Conservation (phyloP, 1,284 basidiomycete genomes). For the Sanguinoderma infundibulare region DNA sequence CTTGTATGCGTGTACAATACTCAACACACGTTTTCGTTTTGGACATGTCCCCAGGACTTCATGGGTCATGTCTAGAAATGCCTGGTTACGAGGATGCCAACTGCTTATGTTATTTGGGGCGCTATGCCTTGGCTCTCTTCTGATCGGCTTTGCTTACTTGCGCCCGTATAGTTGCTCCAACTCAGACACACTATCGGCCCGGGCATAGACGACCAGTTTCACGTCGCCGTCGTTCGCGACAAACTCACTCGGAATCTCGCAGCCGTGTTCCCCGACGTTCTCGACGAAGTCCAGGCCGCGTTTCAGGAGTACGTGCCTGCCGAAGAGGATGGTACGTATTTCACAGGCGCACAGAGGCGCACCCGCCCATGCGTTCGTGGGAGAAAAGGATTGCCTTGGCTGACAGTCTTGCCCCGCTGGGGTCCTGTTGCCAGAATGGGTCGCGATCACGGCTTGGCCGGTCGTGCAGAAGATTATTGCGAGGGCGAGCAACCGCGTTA, state of each 20-base stretch:
- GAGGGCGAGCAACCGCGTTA: slow-evolving; percentile 25
- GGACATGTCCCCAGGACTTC: too few relatives aligned
- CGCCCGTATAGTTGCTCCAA: slow-evolving; percentile 12
- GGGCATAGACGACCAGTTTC: slow-evolving; percentile 32
- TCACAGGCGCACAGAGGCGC: too few relatives aligned
- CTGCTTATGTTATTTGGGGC: too few relatives aligned
- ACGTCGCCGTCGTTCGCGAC: slow-evolving; percentile 33
- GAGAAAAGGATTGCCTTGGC: not conserved
- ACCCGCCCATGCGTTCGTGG: too few relatives aligned
- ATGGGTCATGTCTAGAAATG: too few relatives aligned
- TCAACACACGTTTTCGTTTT: too few relatives aligned
- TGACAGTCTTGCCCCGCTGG: not conserved
- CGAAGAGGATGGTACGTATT: slow-evolving; percentile 20
- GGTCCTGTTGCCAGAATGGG: slow-evolving; percentile 14
- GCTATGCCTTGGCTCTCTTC: too few relatives aligned
- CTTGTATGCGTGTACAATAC: too few relatives aligned
- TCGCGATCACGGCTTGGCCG: slow-evolving; percentile 12
- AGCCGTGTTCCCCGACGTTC: slow-evolving; percentile 30
- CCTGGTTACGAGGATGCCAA: too few relatives aligned
- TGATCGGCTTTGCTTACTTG: not conserved
- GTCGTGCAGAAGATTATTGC: slow-evolving; percentile 22
- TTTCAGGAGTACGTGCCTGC: slow-evolving; percentile 29
- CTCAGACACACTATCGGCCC: slow-evolving; percentile 23
- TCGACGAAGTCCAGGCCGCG: slow-evolving; percentile 35
- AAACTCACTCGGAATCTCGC: slow-evolving; percentile 34